Evolutionary conservation across 2,329 filamentous ascomycete species (phyloP).

Genomic region (Orbilia oligospora): DNA sequence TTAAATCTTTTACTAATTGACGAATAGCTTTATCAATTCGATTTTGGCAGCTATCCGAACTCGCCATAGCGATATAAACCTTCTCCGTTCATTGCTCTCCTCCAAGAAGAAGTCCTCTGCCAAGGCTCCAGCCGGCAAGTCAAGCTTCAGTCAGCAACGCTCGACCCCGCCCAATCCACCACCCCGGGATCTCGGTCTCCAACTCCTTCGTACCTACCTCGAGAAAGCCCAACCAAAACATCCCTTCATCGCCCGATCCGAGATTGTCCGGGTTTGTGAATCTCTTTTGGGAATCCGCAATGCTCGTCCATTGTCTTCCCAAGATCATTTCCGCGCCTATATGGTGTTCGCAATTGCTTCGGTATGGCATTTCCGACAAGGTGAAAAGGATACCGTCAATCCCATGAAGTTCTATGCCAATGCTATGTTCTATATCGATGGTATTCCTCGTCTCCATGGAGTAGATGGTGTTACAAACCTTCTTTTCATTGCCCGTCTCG

Average conservation of each 20-base stretch:
- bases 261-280: slow-evolving; percentile 58
- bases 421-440: slow-evolving; percentile 61
- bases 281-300: slow-evolving; percentile 56
- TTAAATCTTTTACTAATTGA: slow-evolving; percentile 16
- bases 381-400: slow-evolving; percentile 59
- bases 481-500: slow-evolving; percentile 58
- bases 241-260: slow-evolving; percentile 58
- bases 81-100: slow-evolving; percentile 55
- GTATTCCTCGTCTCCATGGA: slow-evolving; percentile 55
- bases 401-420: slow-evolving; percentile 61
- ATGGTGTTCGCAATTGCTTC: slow-evolving; percentile 59
- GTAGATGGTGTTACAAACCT: slow-evolving; percentile 58
- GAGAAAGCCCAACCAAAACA: slow-evolving; percentile 59
- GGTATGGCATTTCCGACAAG: slow-evolving; percentile 59
- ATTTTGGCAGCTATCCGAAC: slow-evolving; percentile 56
- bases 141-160: slow-evolving; percentile 51
- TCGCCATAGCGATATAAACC: slow-evolving; percentile 58
- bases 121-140: slow-evolving; percentile 44
- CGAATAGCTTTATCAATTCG: slow-evolving; percentile 58
- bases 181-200: slow-evolving; percentile 52
- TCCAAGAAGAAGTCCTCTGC: slow-evolving; percentile 54
- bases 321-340: slow-evolving; percentile 57
- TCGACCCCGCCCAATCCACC: slow-evolving; percentile 55
- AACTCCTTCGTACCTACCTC: slow-evolving; percentile 58
- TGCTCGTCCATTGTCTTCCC: slow-evolving; percentile 53